Percentiles rank a stretch among this genome's conserved stretches.
Evolutionary conservation across 106 monocot species (phyloP).

Genomic region (Acorus gramineus): DNA sequence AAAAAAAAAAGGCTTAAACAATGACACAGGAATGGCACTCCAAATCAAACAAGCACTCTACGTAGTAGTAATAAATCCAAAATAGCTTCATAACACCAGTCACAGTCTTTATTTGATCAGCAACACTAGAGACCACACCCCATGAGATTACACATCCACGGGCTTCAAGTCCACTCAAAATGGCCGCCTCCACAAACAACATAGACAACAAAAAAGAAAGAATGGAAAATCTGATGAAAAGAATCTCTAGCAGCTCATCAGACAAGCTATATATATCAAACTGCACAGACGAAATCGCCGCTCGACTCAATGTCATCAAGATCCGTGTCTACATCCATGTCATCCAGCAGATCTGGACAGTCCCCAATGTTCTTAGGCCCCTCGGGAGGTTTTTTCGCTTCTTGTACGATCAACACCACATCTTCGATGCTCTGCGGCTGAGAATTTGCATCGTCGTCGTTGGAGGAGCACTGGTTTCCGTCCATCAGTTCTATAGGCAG

Average conservation of each 20-base stretch:
- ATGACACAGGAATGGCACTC: no score
- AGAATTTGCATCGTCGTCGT: constrained; percentile 9
- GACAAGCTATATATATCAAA: constrained; percentile 9
- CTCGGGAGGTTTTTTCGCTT: constrained; percentile 42
- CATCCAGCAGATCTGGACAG: constrained; percentile 40
- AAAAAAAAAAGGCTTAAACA: no score
- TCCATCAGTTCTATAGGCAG: constrained; percentile 55
- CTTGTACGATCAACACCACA: constrained; percentile 46
- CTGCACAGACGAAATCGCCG: constrained; percentile 66
- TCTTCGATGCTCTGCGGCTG: constrained; percentile 64
- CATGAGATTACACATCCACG: no score
- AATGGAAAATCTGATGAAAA: no score
- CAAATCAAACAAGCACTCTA: no score
- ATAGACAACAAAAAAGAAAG: not conserved
- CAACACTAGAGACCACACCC: no score
- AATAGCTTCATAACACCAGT: no score
- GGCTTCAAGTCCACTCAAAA: not conserved
- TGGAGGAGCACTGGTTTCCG: constrained; percentile 15
- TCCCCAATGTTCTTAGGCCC: constrained; percentile 21
- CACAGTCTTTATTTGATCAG: no score
- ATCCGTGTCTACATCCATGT: constrained; percentile 54
- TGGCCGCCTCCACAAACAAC: not conserved
- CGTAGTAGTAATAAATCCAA: no score
- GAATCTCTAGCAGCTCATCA: no score
- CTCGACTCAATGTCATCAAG: constrained; percentile 69